Base-by-base conservation (phyloP, 2,329 filamentous ascomycete genomes). In the Colletotrichum coccodes region DNA sequence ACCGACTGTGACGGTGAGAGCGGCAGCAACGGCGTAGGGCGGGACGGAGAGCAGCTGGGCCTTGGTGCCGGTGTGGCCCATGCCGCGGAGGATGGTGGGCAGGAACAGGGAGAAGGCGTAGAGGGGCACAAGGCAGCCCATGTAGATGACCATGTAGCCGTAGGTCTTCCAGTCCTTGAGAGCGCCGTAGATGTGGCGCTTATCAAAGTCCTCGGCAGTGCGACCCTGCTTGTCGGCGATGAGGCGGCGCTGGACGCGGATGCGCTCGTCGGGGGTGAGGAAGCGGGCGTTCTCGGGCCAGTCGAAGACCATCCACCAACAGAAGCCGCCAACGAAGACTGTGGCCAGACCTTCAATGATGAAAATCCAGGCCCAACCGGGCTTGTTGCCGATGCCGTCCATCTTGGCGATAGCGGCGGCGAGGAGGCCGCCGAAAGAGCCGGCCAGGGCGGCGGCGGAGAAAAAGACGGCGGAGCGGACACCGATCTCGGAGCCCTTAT, bases 161-260 rank as follows among this genome's bases (percentile, higher is more conserved):
- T 82, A 85, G 47, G 91, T 95, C 82, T 95, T 95, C 90, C 92
- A 95, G 75, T 96, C 93, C 62, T 85, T 87, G 14, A 93, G 64
- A n/a, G 89, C 89, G 3, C 87, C 84, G 86, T 88, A 93, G 71
- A 95, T 86, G 76, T 93, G 94, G 1, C 81, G 80, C 83, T 90
- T 90, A 70, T 90, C 86, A 79, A 94, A 95, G 53, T 89, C 83
- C 75, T 95, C 93, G 91, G 89, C 73, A 85, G 86, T 21, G 87
- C 86, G 91, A 1, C 88, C 85, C 77, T 95, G 93, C 71, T 91
- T 83, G 76, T 95, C 92, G 9, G 83, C 80, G 64, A 88, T 88
- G 28, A 95, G 83, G 3, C 93, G 87, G 11, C 89, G 86, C 21
- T 93, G 80, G 0, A 95, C 91, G 18, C 92, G 87, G 5, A 84